Evolutionary conservation across 192 early-diverging fungal genomes (phyloP).

Genomic region (Coemansia aciculifera): DNA sequence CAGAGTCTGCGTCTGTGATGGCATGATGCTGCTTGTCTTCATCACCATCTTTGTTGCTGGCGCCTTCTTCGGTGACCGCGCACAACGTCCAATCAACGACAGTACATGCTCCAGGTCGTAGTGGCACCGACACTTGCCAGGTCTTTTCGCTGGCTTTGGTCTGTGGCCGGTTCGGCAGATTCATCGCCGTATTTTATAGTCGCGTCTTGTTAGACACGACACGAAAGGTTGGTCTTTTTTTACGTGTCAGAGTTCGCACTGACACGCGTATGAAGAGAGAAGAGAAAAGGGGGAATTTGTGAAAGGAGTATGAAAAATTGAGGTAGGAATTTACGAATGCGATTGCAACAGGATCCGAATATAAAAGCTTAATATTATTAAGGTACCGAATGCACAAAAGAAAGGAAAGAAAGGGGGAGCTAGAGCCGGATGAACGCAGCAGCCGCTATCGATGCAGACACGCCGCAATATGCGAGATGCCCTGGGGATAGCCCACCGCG

Average conservation of each 20-base stretch:
- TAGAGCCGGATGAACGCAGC: not conserved
- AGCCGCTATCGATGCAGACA: not conserved
- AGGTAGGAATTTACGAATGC: not conserved
- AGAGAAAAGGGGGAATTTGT: not conserved
- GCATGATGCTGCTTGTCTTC: not conserved
- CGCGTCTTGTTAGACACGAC: not conserved
- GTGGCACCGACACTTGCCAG: conserved; percentile 35
- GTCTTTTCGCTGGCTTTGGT: conserved; percentile 25
- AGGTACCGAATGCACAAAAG: not conserved
- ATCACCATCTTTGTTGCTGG: conserved; percentile 6
- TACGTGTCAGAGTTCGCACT: not conserved
- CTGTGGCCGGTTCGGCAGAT: conserved; percentile 30
- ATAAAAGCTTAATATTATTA: not conserved
- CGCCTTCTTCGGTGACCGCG: conserved; percentile 20
- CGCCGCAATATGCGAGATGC: not conserved
- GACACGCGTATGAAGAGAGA: not conserved
- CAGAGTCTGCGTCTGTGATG: conserved; percentile 17
- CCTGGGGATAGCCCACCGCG: conserved; percentile 2
- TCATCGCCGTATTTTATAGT: conserved; percentile 20
- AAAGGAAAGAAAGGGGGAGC: not conserved
- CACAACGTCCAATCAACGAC: conserved; percentile 42
- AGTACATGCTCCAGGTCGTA: conserved; percentile 49
- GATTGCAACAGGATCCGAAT: not conserved
- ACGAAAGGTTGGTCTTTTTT: not conserved
- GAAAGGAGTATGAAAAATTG: not conserved